A percentile compares a stretch with the other conserved stretches of the same genome.
phyloP scores from a whole-genome alignment of 78 protist genomes.

The Pelomyxa schiedti region DNA sequence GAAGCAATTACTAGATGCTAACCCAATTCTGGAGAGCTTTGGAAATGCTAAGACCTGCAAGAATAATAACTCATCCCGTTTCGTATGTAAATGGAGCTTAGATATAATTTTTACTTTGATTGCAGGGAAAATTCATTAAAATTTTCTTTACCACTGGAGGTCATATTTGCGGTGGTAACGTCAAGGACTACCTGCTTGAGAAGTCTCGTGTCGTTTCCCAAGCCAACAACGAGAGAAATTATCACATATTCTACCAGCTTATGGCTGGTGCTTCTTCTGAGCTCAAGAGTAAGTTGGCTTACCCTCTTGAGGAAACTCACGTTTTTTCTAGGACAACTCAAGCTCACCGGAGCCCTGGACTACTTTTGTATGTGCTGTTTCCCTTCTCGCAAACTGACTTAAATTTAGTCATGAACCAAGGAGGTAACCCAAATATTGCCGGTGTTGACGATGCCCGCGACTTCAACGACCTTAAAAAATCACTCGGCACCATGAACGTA shows the following conservation, averaged over 20 bases:
- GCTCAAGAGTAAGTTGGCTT: conserved; percentile 12
- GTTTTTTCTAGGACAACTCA: conserved; percentile 5
- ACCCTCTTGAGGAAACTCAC: conserved; percentile 37
- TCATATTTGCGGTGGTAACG: conserved; percentile 39
- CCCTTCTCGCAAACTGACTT: conserved; percentile 19
- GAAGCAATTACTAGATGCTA: conserved; percentile 79
- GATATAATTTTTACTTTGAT: background rate
- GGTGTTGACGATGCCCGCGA: conserved; percentile 11
- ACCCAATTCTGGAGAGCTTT: conserved; percentile 71
- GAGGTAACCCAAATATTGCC: too few species aligned
- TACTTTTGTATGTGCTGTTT: too few species aligned
- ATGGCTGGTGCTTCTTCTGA: conserved; percentile 26
- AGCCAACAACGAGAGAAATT: conserved; percentile 74
- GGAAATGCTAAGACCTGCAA: conserved; percentile 63
- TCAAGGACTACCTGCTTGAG: conserved; percentile 66
- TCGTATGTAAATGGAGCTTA: conserved; percentile 7
- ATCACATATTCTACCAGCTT: conserved; percentile 84
- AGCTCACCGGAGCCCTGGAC: too few species aligned
- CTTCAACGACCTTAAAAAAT: background rate
- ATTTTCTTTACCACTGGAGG: conserved; percentile 43
- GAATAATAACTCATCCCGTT: conserved; percentile 44
- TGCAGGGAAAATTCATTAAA: conserved; percentile 53
- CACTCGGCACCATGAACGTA: background rate
- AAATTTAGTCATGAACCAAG: too few species aligned
- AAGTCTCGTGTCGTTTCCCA: conserved; percentile 72